Conservation (phyloP, 2,329 filamentous ascomycete species). For the Talaromyces verruculosus region DNA sequence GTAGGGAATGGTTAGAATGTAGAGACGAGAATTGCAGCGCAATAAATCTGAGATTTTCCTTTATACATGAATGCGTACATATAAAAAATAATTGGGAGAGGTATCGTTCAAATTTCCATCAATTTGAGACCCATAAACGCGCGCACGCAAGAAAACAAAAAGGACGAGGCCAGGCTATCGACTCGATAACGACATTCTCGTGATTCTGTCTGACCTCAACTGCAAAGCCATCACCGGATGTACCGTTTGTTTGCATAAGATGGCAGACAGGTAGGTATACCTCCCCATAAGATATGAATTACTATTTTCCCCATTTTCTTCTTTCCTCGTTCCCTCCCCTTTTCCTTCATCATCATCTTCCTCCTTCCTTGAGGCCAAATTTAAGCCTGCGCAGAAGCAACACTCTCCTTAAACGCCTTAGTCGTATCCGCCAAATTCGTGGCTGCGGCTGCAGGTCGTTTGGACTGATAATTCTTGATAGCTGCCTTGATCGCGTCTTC, state of each 20-base stretch:
- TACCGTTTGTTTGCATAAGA: background rate
- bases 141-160: background rate
- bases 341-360: background rate
- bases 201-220: background rate
- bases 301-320: background rate
- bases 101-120: background rate
- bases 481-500: slow-evolving; percentile 92
- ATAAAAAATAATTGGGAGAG: background rate
- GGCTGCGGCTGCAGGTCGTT: slow-evolving; percentile 73
- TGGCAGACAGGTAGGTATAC: background rate
- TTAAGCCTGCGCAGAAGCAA: slow-evolving; percentile 15
- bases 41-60: background rate
- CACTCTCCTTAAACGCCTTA: slow-evolving; percentile 21
- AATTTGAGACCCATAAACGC: background rate
- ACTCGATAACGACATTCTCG: background rate
- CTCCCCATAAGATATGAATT: background rate
- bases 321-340: background rate
- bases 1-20: background rate
- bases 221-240: background rate
- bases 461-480: slow-evolving; percentile 86
- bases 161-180: background rate
- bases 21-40: background rate
- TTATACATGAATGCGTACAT: background rate
- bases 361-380: background rate
- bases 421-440: slow-evolving; percentile 75